Conservation (phyloP, 192 early-diverging fungal species). For the Coemansia nantahalensis region DNA sequence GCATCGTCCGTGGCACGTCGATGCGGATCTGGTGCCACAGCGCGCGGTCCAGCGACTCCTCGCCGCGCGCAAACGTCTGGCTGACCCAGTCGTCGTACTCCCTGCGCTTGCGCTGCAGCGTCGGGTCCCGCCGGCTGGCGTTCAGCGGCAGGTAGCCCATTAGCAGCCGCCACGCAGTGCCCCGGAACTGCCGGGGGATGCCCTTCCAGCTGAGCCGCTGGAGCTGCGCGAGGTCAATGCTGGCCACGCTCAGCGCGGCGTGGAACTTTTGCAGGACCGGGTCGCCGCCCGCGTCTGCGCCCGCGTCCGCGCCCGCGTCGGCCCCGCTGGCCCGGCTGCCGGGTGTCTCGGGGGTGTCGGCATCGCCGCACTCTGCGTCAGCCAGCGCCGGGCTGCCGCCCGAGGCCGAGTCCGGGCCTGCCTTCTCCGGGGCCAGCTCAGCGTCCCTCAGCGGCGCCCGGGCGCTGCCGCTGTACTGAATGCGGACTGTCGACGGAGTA, state of each 20-base stretch:
- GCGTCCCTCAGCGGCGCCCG: not conserved
- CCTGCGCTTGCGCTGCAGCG: conserved; percentile 82
- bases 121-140: conserved; percentile 76
- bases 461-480: conserved; percentile 17
- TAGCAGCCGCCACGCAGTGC: conserved; percentile 91
- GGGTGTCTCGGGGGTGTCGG: too few relatives aligned
- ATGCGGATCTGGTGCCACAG: conserved; percentile 98
- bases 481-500: conserved; percentile 23
- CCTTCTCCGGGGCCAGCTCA: not conserved
- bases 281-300: not conserved
- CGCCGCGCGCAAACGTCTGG: conserved; percentile 80
- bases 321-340: too few relatives aligned
- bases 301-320: too few relatives aligned
- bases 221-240: conserved; percentile 72
- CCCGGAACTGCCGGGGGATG: conserved; percentile 79
- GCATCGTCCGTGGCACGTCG: conserved; percentile 89
- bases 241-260: conserved; percentile 54
- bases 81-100: conserved; percentile 88
- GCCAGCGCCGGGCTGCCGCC: too few relatives aligned
- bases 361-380: too few relatives aligned
- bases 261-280: conserved; percentile 54
- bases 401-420: too few relatives aligned
- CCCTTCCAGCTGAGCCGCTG: conserved; percentile 91
- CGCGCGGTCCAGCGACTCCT: conserved; percentile 73
- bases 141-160: conserved; percentile 92